phyloP scores from a whole-genome alignment of 257 asterid genomes.

The Fraxinus cuspidata region DNA sequence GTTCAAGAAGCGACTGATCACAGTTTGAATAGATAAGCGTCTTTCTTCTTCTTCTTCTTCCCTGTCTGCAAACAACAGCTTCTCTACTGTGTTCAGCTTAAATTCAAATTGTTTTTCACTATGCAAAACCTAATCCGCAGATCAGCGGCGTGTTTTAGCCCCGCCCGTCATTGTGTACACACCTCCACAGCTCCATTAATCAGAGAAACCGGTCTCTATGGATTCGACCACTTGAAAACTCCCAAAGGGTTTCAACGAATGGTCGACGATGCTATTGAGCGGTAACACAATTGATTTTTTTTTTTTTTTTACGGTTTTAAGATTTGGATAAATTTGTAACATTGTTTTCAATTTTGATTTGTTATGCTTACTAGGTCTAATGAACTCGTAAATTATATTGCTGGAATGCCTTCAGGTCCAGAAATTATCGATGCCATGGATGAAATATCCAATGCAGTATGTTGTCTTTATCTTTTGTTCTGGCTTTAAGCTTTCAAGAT shows the following conservation, averaged over 20 bases:
- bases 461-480: constrained; percentile 15
- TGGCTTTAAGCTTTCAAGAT: neutral
- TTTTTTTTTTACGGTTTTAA: neutral
- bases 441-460: constrained; percentile 85
- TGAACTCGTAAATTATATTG: constrained; percentile 67
- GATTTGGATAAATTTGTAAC: neutral
- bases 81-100: neutral
- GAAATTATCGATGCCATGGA: constrained; percentile 82
- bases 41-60: neutral
- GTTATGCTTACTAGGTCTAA: constrained; percentile 60
- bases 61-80: neutral
- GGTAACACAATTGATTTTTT: constrained; percentile 49
- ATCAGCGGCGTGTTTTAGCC: constrained; percentile 33
- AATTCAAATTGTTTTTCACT: neutral
- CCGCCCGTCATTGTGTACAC: constrained; percentile 41
- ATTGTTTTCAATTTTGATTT: constrained; percentile 6
- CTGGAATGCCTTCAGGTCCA: constrained; percentile 81
- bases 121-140: constrained; percentile 54
- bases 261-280: constrained; percentile 89
- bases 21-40: no score
- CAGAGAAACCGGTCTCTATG: constrained; percentile 76
- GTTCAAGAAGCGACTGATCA: no score
- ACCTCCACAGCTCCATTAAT: constrained; percentile 47
- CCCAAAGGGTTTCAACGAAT: constrained; percentile 88
- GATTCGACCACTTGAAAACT: constrained; percentile 74